Conservation (phyloP, 1,139 yeast species). For the Pichia sp. region DNA sequence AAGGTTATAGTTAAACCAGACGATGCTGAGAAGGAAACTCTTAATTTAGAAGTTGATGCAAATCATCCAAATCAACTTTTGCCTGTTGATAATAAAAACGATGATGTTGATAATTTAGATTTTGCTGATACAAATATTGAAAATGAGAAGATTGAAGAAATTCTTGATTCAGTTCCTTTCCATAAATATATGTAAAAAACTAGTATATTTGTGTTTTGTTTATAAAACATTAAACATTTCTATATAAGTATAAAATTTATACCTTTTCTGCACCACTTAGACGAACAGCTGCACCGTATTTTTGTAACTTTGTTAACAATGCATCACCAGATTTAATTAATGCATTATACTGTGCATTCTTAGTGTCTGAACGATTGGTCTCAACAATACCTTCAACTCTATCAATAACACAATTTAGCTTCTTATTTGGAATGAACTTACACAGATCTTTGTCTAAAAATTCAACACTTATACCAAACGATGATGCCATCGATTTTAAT, state of each 20-base stretch:
- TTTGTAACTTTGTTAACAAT: slow-evolving; percentile 87
- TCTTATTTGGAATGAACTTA: slow-evolving; percentile 87
- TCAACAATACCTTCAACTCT: slow-evolving; percentile 92
- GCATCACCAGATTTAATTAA: slow-evolving; percentile 91
- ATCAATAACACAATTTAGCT: slow-evolving; percentile 91
- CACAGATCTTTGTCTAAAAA: slow-evolving; percentile 78
- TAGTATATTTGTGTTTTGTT: neutral
- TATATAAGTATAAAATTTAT: slow-evolving; percentile 9
- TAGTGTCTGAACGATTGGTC: slow-evolving; percentile 93
- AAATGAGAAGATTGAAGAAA: slow-evolving; percentile 5
- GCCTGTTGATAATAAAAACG: slow-evolving; percentile 7
- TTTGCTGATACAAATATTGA: neutral
- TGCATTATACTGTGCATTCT: slow-evolving; percentile 86
- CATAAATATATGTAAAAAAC: neutral
- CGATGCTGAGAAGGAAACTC: slow-evolving; percentile 2
- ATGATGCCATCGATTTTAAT: slow-evolving; percentile 86
- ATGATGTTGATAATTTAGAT: neutral
- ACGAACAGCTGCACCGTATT: slow-evolving; percentile 95
- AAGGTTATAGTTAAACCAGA: slow-evolving; percentile 12
- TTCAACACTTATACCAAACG: slow-evolving; percentile 81
- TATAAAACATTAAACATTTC: neutral
- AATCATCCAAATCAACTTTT: slow-evolving; percentile 6
- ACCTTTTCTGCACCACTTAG: slow-evolving; percentile 85
- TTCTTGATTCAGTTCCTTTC: slow-evolving; percentile 8
- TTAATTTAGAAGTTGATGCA: slow-evolving; percentile 6